A percentile compares a stretch with the other conserved stretches of the same genome.
These are phyloP conservation scores for Coffea canephora DNA, from an alignment of 257 asterid genomes.

Conservation along the genomic window DNA sequence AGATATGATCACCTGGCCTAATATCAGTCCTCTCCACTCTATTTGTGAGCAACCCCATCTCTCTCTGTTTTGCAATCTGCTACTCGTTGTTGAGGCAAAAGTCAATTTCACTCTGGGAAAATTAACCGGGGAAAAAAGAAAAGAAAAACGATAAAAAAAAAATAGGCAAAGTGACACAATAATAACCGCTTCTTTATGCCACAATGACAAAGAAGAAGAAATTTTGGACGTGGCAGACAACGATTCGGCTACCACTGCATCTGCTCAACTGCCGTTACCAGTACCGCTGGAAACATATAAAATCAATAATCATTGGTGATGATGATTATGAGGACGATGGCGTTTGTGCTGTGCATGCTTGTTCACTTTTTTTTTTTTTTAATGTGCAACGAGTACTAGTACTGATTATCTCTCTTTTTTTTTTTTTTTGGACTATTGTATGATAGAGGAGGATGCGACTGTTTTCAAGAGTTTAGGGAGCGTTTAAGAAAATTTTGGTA, in stretches of 20 bases:
- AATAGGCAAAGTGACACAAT: slow-evolving; percentile 9
- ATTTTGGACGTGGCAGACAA: slow-evolving; percentile 19
- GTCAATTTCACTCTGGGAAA: too few species aligned
- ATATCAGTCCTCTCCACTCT: slow-evolving; percentile 66
- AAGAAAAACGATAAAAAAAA: not conserved
- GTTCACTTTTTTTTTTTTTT: not conserved
- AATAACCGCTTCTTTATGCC: slow-evolving; percentile 16
- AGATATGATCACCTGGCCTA: slow-evolving; percentile 82
- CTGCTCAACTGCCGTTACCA: slow-evolving; percentile 26
- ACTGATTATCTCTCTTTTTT: not conserved
- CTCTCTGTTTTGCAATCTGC: slow-evolving; percentile 16
- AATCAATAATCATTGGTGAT: slow-evolving; percentile 2
- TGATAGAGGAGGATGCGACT: too few species aligned
- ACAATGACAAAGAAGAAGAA: not conserved
- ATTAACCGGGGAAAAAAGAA: not conserved
- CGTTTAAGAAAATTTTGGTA: not conserved
- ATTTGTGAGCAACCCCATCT: slow-evolving; percentile 77
- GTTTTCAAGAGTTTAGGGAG: too few species aligned
- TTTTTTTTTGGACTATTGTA: not conserved
- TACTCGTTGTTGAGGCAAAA: not conserved
- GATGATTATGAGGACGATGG: slow-evolving; percentile 9
- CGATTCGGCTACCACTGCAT: slow-evolving; percentile 27
- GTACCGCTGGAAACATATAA: not conserved
- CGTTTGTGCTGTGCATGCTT: slow-evolving; percentile 8
- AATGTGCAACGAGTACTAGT: not conserved